A percentile compares a stretch with the other conserved stretches of the same genome.
These are phyloP conservation scores for Botrytis fragariae DNA, from an alignment of 2,329 filamentous ascomycete genomes.

Conservation along the genomic window DNA sequence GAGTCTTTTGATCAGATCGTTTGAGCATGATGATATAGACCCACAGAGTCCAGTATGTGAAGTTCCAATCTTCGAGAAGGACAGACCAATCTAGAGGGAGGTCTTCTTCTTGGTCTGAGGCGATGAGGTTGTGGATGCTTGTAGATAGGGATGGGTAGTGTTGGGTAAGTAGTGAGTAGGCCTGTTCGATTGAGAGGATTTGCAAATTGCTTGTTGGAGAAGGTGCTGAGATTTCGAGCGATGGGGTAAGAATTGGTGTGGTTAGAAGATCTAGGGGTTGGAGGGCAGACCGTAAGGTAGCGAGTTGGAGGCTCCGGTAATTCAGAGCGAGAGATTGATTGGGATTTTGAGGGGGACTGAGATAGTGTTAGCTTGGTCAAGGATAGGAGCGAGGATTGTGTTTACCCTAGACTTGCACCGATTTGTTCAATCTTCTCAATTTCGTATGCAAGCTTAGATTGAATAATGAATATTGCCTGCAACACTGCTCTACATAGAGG, in stretches of 20 bases:
- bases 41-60: conserved; percentile 33
- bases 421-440: conserved; percentile 21
- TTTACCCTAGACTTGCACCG: conserved; percentile 21
- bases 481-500: conserved; percentile 27
- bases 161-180: conserved; percentile 27
- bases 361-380: conserved; percentile 14
- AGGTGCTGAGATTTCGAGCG: background rate
- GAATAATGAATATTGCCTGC: conserved; percentile 23
- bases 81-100: conserved; percentile 32
- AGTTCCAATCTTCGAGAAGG: conserved; percentile 31
- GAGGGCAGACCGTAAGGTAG: conserved; percentile 24
- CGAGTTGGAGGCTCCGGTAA: conserved; percentile 30
- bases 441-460: conserved; percentile 29
- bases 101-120: conserved; percentile 32
- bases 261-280: conserved; percentile 14
- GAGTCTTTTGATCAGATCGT: conserved; percentile 5
- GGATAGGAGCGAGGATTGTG: background rate
- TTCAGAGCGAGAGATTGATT: conserved; percentile 32
- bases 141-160: conserved; percentile 22
- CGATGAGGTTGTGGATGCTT: conserved; percentile 24
- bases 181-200: conserved; percentile 36
- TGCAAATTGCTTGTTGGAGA: conserved; percentile 2
- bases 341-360: conserved; percentile 26
- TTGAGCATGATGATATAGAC: conserved; percentile 25
- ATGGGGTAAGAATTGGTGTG: background rate